phyloP scores from a whole-genome alignment of 1,284 basidiomycete genomes.

The Gymnopus androsaceus region DNA sequence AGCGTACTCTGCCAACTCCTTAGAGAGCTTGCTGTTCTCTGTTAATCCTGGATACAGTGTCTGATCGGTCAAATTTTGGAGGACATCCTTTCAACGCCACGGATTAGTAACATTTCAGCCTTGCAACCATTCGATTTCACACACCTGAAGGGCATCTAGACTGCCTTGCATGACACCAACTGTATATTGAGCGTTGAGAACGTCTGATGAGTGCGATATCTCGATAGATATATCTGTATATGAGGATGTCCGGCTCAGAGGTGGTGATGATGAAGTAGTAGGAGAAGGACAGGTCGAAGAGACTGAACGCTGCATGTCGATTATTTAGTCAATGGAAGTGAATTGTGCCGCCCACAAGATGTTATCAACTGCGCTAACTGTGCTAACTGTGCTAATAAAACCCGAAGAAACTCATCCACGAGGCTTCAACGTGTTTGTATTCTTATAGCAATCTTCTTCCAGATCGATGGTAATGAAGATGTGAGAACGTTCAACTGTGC shows the following conservation, averaged over 20 bases:
- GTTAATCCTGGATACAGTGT: background rate
- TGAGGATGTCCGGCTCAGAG: conserved; percentile 1
- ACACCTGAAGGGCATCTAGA: conserved; percentile 3
- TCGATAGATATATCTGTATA: background rate
- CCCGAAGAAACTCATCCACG: background rate
- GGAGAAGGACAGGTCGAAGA: background rate
- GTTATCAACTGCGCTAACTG: too few relatives aligned
- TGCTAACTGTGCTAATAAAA: background rate
- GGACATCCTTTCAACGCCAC: background rate
- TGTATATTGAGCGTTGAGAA: background rate
- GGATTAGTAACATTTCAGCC: background rate
- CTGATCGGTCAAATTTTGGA: background rate
- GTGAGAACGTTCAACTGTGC: background rate
- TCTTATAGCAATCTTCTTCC: background rate
- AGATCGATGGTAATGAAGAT: background rate
- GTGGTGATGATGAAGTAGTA: background rate
- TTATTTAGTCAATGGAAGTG: conserved; percentile 6
- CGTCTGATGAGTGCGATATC: conserved; percentile 2
- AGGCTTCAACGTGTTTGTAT: conserved; percentile 2
- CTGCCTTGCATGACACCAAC: conserved; percentile 9
- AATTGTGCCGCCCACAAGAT: background rate
- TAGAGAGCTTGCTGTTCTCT: background rate
- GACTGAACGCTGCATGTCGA: background rate
- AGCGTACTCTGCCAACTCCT: background rate
- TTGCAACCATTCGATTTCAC: too few relatives aligned